Evolutionary conservation across 2,329 filamentous ascomycete genomes (phyloP), one percentile per base, ranked within the genome.

Genomic region (Penicillium sp.): DNA sequence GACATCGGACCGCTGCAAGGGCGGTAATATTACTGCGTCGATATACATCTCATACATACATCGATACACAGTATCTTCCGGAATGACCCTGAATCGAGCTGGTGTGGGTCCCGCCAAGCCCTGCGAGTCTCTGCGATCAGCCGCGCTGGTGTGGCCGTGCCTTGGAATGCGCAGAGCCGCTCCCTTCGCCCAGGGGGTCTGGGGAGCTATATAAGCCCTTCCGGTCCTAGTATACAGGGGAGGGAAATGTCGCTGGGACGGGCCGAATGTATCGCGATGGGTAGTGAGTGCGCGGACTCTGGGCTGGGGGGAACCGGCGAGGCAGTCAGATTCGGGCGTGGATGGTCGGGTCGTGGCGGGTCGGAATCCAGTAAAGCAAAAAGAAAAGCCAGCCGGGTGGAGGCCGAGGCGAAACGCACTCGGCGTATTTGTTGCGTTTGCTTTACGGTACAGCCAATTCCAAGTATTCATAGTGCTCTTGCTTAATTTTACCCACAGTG

Each of bases 81-180:
- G 35, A 41, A 31, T 39, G 35, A 38, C 37, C 40, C 40, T 47
- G 39, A 32, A 48, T 49, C 40, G 43, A 56, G 53, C 53, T 56
- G 47, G 39, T 56, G 53, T 54, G 51, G 53, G 53, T 54, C 53
- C 25, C 33, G 51, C 53, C 51, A 54, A 53, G 47, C 39, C 39
- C 36, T 20, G 38, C 36, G 36, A n/a, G n/a, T n/a, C n/a, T 23
- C 41, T 51, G 50, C 43, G 47, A 53, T 44, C 50, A 46, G 43
- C 50, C 51, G 43, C 45, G 32, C 46, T 53, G 46, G 40, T 46
- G 45, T 36, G 25, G 38, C 45, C 40, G 35, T 41, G 33, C 41
- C 45, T 41, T 10, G 30, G 20, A 37, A 27, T 26, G 29, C 36
- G 42, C 35, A 49, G 45, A 53, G 50, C 50, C 50, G 47, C 49